phyloP scores from a whole-genome alignment of 192 early-diverging fungal genomes.

The Backusella mclennaniae region DNA sequence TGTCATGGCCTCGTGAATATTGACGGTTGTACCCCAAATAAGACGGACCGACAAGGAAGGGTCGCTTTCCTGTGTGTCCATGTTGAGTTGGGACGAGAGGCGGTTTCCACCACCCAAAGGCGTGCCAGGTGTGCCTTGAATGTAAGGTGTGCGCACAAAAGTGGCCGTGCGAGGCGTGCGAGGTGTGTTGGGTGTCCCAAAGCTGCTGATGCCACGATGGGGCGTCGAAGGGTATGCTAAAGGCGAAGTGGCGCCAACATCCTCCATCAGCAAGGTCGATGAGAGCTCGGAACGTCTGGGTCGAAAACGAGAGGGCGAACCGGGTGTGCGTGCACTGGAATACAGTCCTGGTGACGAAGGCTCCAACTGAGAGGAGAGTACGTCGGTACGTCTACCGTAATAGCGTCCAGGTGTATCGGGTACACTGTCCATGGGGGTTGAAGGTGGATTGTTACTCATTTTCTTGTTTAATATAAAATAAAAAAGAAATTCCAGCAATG shows the following conservation, averaged over 20 bases:
- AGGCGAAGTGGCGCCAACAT: slow-evolving; percentile 26
- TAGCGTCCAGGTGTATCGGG: slow-evolving; percentile 16
- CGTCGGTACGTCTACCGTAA: slow-evolving; percentile 8
- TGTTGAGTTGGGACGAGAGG: background rate
- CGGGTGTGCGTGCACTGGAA: slow-evolving; percentile 17
- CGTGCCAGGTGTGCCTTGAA: background rate
- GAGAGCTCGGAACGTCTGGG: slow-evolving; percentile 23
- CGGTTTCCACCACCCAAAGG: background rate
- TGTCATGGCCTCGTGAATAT: slow-evolving; percentile 78
- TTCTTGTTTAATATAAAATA: background rate
- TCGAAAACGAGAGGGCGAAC: slow-evolving; percentile 18
- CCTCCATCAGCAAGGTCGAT: slow-evolving; percentile 18
- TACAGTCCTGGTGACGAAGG: slow-evolving; percentile 17
- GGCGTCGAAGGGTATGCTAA: slow-evolving; percentile 32
- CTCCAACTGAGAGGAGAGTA: slow-evolving; percentile 21
- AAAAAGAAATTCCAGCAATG: background rate
- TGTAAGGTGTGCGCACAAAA: slow-evolving; percentile 32
- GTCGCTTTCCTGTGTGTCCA: slow-evolving; percentile 37
- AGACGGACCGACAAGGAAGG: slow-evolving; percentile 45
- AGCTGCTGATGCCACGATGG: slow-evolving; percentile 15
- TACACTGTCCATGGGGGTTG: background rate
- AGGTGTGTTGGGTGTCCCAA: slow-evolving; percentile 25
- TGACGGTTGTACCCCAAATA: slow-evolving; percentile 96
- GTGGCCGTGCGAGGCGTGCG: slow-evolving; percentile 19
- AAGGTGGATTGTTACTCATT: slow-evolving; percentile 3